These are phyloP conservation scores for Lentinula detonsa DNA, from an alignment of 768 basidiomycete genomes.

Conservation along the genomic window DNA sequence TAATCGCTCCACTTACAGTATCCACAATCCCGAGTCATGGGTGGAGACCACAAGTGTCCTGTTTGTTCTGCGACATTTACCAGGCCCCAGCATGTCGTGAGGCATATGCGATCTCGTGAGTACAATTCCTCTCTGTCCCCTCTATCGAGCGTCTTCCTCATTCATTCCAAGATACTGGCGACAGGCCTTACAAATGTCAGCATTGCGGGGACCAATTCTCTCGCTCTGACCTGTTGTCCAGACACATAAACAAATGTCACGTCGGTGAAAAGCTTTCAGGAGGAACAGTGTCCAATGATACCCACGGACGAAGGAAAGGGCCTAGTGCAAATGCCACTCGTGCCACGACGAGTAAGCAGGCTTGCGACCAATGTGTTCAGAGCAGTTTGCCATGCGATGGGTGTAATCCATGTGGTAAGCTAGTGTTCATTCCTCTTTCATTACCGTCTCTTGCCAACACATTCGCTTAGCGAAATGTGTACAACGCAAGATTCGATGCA, in stretches of 20 bases:
- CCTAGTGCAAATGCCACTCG: constrained; percentile 53
- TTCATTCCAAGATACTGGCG: constrained; percentile 67
- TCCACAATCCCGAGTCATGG: constrained; percentile 36
- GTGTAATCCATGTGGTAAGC: constrained; percentile 70
- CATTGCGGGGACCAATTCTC: constrained; percentile 90
- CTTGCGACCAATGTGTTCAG: constrained; percentile 82
- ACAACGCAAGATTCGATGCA: constrained; percentile 66
- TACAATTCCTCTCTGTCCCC: constrained; percentile 18
- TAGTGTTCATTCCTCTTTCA: not conserved
- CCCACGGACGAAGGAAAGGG: constrained; percentile 49
- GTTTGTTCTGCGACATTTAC: constrained; percentile 87
- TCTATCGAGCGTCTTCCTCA: not conserved
- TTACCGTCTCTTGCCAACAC: constrained; percentile 4
- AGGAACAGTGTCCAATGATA: constrained; percentile 13
- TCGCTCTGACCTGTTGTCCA: constrained; percentile 67
- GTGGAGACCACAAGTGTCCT: constrained; percentile 80
- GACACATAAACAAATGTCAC: constrained; percentile 88
- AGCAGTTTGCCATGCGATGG: constrained; percentile 74
- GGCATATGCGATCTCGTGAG: constrained; percentile 89
- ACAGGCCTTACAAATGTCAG: constrained; percentile 85
- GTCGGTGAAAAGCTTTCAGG: constrained; percentile 58
- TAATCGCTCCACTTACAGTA: not conserved
- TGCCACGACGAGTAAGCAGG: constrained; percentile 76
- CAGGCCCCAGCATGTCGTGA: constrained; percentile 82
- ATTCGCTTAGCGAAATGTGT: constrained; percentile 61